These are phyloP conservation scores for Mycena vitilis DNA, from an alignment of 768 basidiomycete genomes.

Conservation along the genomic window DNA sequence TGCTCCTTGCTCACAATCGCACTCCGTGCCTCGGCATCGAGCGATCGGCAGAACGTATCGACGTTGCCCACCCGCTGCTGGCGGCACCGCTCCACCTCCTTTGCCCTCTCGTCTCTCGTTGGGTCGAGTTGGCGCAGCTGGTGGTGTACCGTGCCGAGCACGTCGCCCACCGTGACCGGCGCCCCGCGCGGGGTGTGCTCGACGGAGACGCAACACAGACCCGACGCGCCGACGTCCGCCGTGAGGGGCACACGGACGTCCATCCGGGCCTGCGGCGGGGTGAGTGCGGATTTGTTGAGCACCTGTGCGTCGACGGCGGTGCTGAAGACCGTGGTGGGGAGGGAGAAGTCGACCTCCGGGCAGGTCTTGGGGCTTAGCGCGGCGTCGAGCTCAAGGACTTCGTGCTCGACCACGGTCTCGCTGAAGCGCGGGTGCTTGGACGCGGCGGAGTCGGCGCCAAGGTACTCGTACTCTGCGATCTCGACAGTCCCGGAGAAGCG, in stretches of 20 bases:
- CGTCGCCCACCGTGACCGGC: conserved; percentile 22
- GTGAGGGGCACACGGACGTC: conserved; percentile 5
- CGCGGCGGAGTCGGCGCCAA: background rate
- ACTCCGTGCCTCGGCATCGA: background rate
- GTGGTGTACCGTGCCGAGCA: background rate
- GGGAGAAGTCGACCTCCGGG: conserved; percentile 11
- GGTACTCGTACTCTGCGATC: no score
- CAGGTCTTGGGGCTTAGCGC: background rate
- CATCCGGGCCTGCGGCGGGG: background rate
- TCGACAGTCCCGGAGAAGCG: no score
- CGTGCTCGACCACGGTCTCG: conserved; percentile 7
- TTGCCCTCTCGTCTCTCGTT: no score
- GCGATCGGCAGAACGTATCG: background rate
- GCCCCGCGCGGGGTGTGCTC: background rate
- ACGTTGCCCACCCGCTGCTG: background rate
- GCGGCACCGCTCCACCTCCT: background rate
- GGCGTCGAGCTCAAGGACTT: background rate
- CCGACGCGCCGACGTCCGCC: background rate
- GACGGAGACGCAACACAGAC: conserved; percentile 4
- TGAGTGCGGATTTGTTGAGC: conserved; percentile 10
- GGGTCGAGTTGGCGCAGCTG: conserved; percentile 3
- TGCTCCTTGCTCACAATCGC: background rate
- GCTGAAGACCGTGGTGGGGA: conserved; percentile 8
- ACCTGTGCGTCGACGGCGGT: background rate
- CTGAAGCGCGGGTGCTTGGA: conserved; percentile 13